These are phyloP conservation scores for Diatrype stigma DNA, from an alignment of 2,329 filamentous ascomycete species.

Conservation along the genomic window DNA sequence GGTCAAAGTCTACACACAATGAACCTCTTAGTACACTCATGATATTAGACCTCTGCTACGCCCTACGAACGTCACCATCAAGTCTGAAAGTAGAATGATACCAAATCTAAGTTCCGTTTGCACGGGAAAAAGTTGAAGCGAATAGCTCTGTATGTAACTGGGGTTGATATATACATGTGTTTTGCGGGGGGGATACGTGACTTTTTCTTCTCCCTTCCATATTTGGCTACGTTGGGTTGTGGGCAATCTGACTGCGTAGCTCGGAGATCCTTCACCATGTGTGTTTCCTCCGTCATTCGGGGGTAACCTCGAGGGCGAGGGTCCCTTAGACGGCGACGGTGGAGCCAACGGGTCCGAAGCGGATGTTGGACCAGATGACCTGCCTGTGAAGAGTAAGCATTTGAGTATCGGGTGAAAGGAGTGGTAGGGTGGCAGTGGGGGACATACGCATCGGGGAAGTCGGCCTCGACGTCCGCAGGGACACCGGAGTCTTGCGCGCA, in stretches of 20 bases:
- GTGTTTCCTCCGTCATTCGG: not conserved
- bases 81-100: not conserved
- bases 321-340: constrained; percentile 32
- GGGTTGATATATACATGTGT: not conserved
- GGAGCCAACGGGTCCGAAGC: constrained; percentile 43
- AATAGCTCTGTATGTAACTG: not conserved
- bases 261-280: not conserved
- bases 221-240: not conserved
- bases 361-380: constrained; percentile 48
- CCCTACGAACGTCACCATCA: too few species aligned
- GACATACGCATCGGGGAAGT: constrained; percentile 32
- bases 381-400: constrained; percentile 22
- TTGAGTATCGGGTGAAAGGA: constrained; percentile 3
- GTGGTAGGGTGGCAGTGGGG: not conserved
- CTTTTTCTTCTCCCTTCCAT: not conserved
- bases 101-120: not conserved
- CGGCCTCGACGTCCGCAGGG: constrained; percentile 41
- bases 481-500: constrained; percentile 43
- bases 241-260: not conserved
- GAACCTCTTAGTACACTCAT: too few species aligned
- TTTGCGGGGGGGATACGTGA: not conserved
- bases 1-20: too few species aligned
- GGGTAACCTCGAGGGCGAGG: not conserved
- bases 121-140: not conserved
- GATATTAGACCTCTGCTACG: too few species aligned